A percentile compares a stretch with the other conserved stretches of the same genome.
These are phyloP conservation scores for Epichloe festucae DNA, from an alignment of 2,329 filamentous ascomycete genomes.

Conservation along the genomic window DNA sequence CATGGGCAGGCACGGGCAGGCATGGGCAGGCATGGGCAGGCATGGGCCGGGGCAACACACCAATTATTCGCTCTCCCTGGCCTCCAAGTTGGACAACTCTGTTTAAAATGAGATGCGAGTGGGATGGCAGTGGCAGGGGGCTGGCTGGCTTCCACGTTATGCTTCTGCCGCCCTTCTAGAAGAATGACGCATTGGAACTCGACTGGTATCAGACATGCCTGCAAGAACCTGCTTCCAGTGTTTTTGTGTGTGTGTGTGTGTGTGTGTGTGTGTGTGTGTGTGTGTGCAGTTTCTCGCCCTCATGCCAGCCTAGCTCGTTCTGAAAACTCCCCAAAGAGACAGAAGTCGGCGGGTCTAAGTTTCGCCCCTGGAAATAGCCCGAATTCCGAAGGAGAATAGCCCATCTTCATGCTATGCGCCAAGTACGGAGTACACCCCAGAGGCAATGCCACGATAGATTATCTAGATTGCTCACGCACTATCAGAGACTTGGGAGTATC, in stretches of 20 bases:
- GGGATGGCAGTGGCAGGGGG: background rate
- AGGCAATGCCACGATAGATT: too few species aligned
- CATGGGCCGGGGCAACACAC: background rate
- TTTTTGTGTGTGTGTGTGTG: too few species aligned
- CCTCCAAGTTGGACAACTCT: background rate
- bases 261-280: too few species aligned
- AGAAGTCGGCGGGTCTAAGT: background rate
- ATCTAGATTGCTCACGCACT: too few species aligned
- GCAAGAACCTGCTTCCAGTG: too few species aligned
- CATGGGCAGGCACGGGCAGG: background rate
- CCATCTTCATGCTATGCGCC: background rate
- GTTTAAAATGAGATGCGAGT: conserved; percentile 3
- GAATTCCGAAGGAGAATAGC: background rate
- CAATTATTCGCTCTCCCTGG: conserved; percentile 1
- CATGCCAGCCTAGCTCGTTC: background rate
- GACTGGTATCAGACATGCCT: too few species aligned
- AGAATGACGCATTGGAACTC: conserved; percentile 3
- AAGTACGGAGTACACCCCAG: background rate
- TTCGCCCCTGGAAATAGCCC: background rate
- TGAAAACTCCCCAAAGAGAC: background rate
- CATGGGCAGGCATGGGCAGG: background rate
- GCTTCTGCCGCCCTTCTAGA: conserved; percentile 22
- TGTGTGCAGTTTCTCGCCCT: too few species aligned
- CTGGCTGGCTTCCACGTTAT: background rate
- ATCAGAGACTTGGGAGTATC: too few species aligned